Evolutionary conservation across 106 monocot genomes (phyloP), one percentile per base, ranked within the genome.

Genomic region (Iris macrosiphon): DNA sequence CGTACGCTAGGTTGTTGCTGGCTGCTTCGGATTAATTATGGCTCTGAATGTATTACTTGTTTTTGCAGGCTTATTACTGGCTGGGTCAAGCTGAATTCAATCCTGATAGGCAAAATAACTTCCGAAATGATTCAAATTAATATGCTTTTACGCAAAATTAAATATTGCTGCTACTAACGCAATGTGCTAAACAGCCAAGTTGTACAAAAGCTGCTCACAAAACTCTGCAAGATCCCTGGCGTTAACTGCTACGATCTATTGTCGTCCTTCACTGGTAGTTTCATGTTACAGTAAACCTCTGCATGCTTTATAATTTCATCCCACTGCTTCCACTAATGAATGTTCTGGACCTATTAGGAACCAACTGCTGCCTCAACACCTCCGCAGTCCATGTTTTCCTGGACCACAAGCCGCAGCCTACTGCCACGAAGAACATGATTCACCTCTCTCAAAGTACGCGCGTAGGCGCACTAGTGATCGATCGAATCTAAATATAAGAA

Each of bases 311-410:
- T n/a, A n/a, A n/a, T n/a, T n/a, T n/a, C n/a, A n/a, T n/a, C n/a
- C n/a, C n/a, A n/a, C n/a, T n/a, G n/a, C n/a, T 6, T 35, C 10
- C 34, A 4, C 4, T 35, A 10, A 6, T 35, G 7, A 35, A 35
- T 10, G 7, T 10, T 35, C 10, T 35, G 4, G 10, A 35, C n/a
- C n/a, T n/a, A n/a, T n/a, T n/a, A 78, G 79, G 79, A 20, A 19
- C 54, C 6, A 80, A 80, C 50, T 80, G 80, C 80, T 80, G 80
- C 71, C 75, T 80, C 37, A 71, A 80, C 46, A 43, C 70, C 22
- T 75, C 80, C 15, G 15, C 66, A 16, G 44, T 75, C 15, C 32
- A 71, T 6, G 30, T 62, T 2, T 71, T 66, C 46, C 35, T 75
- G 24, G 70, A 70, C 34, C 66, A 80, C n/a, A 75, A 75, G 20